Evolutionary conservation across 768 basidiomycete genomes (phyloP).

Genomic region (Tricholomella constricta): DNA sequence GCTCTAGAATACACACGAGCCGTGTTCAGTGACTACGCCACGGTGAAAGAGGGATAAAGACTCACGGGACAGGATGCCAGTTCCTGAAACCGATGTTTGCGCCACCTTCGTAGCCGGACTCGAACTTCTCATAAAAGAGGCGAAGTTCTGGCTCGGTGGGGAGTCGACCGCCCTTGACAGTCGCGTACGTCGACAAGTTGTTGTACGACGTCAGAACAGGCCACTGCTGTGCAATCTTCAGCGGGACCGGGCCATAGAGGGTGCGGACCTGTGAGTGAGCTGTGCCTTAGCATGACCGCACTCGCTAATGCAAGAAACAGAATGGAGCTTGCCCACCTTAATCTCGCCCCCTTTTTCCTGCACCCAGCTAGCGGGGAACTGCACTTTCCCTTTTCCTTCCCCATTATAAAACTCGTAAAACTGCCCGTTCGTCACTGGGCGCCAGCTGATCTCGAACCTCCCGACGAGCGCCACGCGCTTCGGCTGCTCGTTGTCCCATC

Average conservation of each 20-base stretch:
- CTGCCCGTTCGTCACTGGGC: slow-evolving; percentile 88
- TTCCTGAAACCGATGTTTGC: slow-evolving; percentile 87
- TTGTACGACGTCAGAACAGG: slow-evolving; percentile 81
- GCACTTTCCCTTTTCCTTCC: slow-evolving; percentile 43
- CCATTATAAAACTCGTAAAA: slow-evolving; percentile 67
- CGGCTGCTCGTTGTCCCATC: slow-evolving; percentile 96
- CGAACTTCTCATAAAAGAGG: slow-evolving; percentile 74
- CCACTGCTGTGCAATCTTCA: slow-evolving; percentile 82
- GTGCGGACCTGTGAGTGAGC: slow-evolving; percentile 66
- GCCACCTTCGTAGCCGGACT: slow-evolving; percentile 73
- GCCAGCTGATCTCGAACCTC: slow-evolving; percentile 77
- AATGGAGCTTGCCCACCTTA: slow-evolving; percentile 39
- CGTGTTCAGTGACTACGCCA: neutral
- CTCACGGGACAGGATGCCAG: slow-evolving; percentile 93
- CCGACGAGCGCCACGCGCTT: slow-evolving; percentile 58
- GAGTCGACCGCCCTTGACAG: slow-evolving; percentile 86
- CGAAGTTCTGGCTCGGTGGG: slow-evolving; percentile 90
- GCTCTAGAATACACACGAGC: slow-evolving; percentile 42
- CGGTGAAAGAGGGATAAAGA: slow-evolving; percentile 12
- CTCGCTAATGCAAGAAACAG: neutral
- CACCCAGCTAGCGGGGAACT: slow-evolving; percentile 78
- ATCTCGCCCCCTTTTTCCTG: slow-evolving; percentile 48
- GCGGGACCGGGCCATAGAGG: slow-evolving; percentile 79
- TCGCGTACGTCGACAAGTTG: slow-evolving; percentile 78
- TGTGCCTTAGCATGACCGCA: neutral